A percentile compares a stretch with the other conserved stretches of the same genome.
These are phyloP conservation scores for Marasmius sp. DNA, from an alignment of 1,284 basidiomycete species.

Conservation along the genomic window DNA sequence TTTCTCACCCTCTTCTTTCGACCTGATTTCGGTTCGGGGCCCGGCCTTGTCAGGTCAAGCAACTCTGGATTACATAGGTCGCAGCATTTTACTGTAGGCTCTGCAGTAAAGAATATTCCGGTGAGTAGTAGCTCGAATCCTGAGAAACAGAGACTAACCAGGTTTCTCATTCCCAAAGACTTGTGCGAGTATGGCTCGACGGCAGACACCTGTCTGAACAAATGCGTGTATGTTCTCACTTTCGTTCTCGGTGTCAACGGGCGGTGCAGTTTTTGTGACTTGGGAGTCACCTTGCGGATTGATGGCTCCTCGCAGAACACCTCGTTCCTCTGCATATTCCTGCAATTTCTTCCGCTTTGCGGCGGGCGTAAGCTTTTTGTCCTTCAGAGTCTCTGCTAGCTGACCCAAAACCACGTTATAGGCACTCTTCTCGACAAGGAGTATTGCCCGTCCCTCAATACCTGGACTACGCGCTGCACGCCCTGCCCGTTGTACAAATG, in stretches of 20 bases:
- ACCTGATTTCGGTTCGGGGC: neutral
- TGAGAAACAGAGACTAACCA: neutral
- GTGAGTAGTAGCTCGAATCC: neutral
- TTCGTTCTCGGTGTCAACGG: neutral
- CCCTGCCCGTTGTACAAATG: slow-evolving; percentile 30
- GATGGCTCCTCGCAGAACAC: neutral
- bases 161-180: neutral
- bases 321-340: neutral
- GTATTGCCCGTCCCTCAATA: slow-evolving; percentile 23
- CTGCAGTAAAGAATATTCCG: neutral
- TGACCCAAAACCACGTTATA: slow-evolving; percentile 20
- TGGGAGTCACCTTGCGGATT: neutral
- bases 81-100: slow-evolving; percentile 9
- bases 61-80: slow-evolving; percentile 9
- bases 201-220: slow-evolving; percentile 3
- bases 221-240: neutral
- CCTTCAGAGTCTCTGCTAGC: neutral
- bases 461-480: slow-evolving; percentile 21
- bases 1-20: neutral
- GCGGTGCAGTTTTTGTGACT: neutral
- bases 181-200: neutral
- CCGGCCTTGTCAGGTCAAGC: slow-evolving; percentile 2
- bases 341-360: neutral
- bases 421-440: slow-evolving; percentile 25
- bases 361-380: neutral